A percentile compares a stretch with the other conserved stretches of the same genome.
These are phyloP conservation scores for Radiomyces spectabilis DNA, from an alignment of 192 early-diverging fungal genomes.

Conservation along the genomic window DNA sequence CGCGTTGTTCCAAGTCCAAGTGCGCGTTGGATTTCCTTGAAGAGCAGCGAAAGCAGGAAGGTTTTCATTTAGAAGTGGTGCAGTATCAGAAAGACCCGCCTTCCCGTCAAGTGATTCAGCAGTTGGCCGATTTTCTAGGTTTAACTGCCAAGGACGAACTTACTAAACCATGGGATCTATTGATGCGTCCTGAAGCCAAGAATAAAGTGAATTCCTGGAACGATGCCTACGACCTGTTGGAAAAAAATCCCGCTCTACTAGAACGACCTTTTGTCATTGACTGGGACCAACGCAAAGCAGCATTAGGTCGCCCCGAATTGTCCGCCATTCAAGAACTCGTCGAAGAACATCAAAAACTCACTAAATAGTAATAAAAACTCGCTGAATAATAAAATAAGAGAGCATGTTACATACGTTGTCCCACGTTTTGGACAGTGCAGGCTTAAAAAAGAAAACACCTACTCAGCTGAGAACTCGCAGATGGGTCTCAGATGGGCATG, in stretches of 20 bases:
- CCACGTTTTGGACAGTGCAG: too few species aligned
- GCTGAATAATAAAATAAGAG: too few species aligned
- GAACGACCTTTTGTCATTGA: constrained; percentile 33
- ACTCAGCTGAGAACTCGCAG: too few species aligned
- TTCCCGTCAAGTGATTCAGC: constrained; percentile 8
- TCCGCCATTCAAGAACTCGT: constrained; percentile 8
- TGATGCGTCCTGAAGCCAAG: constrained; percentile 25
- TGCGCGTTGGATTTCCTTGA: constrained; percentile 10
- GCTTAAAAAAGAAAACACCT: too few species aligned
- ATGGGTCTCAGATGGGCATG: too few species aligned
- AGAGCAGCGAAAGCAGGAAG: not conserved
- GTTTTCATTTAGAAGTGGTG: constrained; percentile 4
- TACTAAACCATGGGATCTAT: constrained; percentile 5
- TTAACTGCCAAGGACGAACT: constrained; percentile 1
- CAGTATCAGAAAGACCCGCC: constrained; percentile 18
- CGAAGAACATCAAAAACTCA: constrained; percentile 3
- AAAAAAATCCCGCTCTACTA: constrained; percentile 11
- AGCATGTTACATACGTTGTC: too few species aligned
- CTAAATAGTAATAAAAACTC: not conserved
- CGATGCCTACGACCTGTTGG: constrained; percentile 6
- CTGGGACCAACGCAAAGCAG: constrained; percentile 23
- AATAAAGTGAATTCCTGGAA: constrained; percentile 2
- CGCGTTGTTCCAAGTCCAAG: constrained; percentile 22
- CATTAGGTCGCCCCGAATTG: constrained; percentile 22
- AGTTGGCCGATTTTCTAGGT: constrained; percentile 10